phyloP scores from a whole-genome alignment of 2,329 filamentous ascomycete species.

The Diaporthe eres region DNA sequence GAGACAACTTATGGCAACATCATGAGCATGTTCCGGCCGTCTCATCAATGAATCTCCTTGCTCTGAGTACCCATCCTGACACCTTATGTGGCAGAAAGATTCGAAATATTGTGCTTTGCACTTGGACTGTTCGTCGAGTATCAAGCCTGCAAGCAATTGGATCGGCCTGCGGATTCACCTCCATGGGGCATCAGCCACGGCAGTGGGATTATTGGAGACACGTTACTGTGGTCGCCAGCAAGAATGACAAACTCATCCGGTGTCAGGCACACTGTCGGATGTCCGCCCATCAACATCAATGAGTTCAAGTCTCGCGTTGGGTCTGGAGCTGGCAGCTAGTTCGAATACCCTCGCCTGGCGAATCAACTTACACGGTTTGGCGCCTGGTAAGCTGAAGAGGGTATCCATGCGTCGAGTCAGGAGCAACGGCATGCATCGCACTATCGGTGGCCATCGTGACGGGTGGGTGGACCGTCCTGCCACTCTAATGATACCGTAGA shows the following conservation, averaged over 20 bases:
- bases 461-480: conserved; percentile 3
- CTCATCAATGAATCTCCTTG: neutral
- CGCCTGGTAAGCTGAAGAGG: neutral
- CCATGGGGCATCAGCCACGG: neutral
- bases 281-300: neutral
- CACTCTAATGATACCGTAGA: neutral
- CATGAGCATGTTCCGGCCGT: neutral
- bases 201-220: neutral
- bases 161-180: neutral
- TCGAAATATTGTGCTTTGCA: neutral
- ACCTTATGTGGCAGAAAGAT: neutral
- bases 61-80: neutral
- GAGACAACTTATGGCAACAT: neutral
- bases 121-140: neutral
- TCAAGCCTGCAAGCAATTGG: too few relatives aligned
- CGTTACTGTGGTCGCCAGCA: neutral
- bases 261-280: conserved; percentile 2
- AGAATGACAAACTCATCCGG: neutral
- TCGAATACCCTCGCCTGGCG: neutral
- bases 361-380: conserved; percentile 37
- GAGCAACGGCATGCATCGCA: neutral
- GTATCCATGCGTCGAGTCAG: conserved; percentile 21
- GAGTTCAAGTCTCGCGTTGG: neutral
- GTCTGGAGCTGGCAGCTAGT: neutral
- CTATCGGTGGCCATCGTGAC: conserved; percentile 16